A percentile compares a stretch with the other conserved stretches of the same genome.
Evolutionary conservation across 345 rosid species (phyloP).

Genomic region (Arabidopsis suecica): DNA sequence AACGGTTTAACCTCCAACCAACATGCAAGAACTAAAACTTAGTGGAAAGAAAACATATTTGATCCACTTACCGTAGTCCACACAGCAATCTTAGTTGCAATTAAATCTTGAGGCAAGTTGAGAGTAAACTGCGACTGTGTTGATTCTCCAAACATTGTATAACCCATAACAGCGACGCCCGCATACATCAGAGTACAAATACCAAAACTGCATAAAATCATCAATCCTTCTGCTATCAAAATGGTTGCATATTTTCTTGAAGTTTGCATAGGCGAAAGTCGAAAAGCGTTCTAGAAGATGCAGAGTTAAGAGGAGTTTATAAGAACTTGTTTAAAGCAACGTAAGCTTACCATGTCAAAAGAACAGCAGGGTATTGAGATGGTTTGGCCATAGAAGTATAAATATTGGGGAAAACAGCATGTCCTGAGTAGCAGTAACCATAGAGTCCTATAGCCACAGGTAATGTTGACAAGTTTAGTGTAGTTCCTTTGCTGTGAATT

Average conservation of each 20-base stretch:
- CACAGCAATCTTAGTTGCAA: constrained; percentile 93
- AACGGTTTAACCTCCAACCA: not conserved
- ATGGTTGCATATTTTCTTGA: constrained; percentile 9
- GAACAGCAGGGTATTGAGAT: constrained; percentile 71
- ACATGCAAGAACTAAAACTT: not conserved
- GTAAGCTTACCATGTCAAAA: constrained; percentile 63
- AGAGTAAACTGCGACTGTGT: constrained; percentile 86
- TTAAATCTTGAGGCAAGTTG: constrained; percentile 82
- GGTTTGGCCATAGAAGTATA: constrained; percentile 92
- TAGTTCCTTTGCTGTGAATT: constrained; percentile 67
- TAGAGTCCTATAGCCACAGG: constrained; percentile 98
- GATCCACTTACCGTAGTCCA: constrained; percentile 81
- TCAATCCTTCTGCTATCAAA: constrained; percentile 14
- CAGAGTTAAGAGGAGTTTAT: not conserved
- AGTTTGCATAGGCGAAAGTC: not conserved
- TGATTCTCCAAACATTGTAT: constrained; percentile 86
- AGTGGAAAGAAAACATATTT: not conserved
- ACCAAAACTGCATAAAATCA: constrained; percentile 55
- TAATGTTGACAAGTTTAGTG: constrained; percentile 66
- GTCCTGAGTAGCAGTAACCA: constrained; percentile 96
- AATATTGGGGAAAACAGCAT: constrained; percentile 95
- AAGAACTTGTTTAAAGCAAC: not conserved
- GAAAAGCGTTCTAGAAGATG: not conserved
- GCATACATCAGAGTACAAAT: constrained; percentile 81
- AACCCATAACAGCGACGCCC: constrained; percentile 85